Conservation (phyloP, 768 basidiomycete genomes). For the Rubroboletus pulcherrimus region DNA sequence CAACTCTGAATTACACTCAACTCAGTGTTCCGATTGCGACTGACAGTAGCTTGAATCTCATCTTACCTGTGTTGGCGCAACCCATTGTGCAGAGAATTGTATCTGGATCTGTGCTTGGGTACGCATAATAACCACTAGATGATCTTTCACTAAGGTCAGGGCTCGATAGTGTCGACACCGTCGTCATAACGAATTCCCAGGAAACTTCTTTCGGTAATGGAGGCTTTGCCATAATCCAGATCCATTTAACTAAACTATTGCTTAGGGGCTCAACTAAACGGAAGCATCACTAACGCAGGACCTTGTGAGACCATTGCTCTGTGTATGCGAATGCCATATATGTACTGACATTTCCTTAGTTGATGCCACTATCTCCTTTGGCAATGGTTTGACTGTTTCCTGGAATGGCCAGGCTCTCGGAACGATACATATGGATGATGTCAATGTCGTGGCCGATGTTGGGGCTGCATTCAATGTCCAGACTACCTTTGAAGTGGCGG, state of each 20-base stretch:
- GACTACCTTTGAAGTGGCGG: conserved; percentile 54
- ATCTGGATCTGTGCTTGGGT: conserved; percentile 53
- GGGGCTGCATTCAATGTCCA: conserved; percentile 57
- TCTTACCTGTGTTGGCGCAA: conserved; percentile 65
- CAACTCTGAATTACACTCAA: conserved; percentile 61
- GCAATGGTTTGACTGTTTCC: conserved; percentile 53
- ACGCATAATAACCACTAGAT: background rate
- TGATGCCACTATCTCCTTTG: conserved; percentile 66
- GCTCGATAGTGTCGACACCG: conserved; percentile 46
- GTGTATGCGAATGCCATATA: background rate
- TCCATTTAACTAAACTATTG: conserved; percentile 1
- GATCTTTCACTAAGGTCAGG: background rate
- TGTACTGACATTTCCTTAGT: conserved; percentile 35
- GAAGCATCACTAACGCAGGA: conserved; percentile 65
- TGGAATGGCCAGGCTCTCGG: conserved; percentile 61
- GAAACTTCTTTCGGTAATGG: conserved; percentile 53
- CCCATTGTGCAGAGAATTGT: conserved; percentile 77
- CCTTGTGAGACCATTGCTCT: conserved; percentile 49
- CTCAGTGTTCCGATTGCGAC: conserved; percentile 52
- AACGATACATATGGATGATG: conserved; percentile 54
- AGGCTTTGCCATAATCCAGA: background rate
- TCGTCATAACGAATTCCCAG: conserved; percentile 58
- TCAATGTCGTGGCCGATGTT: conserved; percentile 56
- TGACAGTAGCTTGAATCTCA: conserved; percentile 56
- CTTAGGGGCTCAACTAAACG: conserved; percentile 50